Base-by-base conservation (phyloP, 164 flowering plant species). In the Brasenia schreberi region DNA sequence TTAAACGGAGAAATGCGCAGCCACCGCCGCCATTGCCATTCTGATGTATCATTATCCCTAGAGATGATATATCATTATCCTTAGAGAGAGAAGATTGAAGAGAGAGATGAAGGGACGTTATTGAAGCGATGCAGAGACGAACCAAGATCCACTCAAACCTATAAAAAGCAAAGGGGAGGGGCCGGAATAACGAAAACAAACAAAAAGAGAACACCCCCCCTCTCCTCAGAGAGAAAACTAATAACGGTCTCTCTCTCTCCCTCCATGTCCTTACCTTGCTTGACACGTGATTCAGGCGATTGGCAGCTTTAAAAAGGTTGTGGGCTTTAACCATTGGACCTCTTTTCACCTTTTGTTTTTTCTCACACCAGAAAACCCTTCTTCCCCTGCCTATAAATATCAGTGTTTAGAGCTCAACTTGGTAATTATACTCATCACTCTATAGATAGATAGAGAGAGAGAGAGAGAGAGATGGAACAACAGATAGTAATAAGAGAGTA, bases 21-120 rank as follows among this genome's bases (percentile, higher is more conserved):
- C 79, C 84, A 75, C 19, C 82, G 87, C 90, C 90, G 90, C 85
- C 88, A 79, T 80, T 84, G 56, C 56, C 16, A 66, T 67, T 72
- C 71, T 60, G 5, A 64, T 76, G 62, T 33, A 70, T 75, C 44
- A 75, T 76, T 68, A 65, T 59, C 60, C 63, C 44, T 33, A 23
- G 12, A 12, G n/a, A n/a, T 59, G 5, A 63, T 76, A 64, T 23
- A 70, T 75, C 43, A 75, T 75, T 68, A 65, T 59, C 60, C 63
- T 42, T 33, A 66, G 68, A 72, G 70, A 70, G 68, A 68, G 53
- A 53, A 61, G 68, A 61, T 43, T 45, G 53, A 45, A 12, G 64
- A 16, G 61, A 27, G 63, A 19, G 33, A 5, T 16, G 27, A 23
- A 33, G 39, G 1, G n/a, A 14, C 18, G 43, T 43, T 61, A n/a